These are phyloP conservation scores for Vaccinium myrtillus DNA, from an alignment of 148 eudicot genomes.

Conservation along the genomic window DNA sequence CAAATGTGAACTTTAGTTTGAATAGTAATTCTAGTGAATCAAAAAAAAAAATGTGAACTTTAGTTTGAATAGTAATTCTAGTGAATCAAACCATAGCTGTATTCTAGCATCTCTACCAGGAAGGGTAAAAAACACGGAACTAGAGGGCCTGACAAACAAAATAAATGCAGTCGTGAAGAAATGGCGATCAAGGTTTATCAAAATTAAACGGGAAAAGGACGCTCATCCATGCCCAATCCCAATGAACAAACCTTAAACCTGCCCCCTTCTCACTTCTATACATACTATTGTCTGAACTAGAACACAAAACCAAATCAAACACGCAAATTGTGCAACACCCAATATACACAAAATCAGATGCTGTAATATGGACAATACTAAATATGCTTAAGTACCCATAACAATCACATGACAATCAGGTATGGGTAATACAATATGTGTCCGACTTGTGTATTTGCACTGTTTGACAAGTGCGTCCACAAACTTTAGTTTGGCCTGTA, in stretches of 20 bases:
- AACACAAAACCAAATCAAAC: background rate
- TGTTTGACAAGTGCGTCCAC: background rate
- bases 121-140: background rate
- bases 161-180: background rate
- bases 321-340: background rate
- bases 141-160: background rate
- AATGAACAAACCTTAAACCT: background rate
- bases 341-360: background rate
- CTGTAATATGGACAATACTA: background rate
- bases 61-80: background rate
- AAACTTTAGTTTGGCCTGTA: background rate
- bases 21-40: no score
- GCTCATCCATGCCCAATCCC: background rate
- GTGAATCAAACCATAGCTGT: background rate
- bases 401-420: background rate
- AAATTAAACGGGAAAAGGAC: background rate
- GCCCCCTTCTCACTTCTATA: background rate
- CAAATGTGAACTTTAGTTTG: background rate
- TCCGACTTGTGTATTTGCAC: background rate
- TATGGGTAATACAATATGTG: background rate
- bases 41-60: background rate
- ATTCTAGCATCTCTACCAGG: background rate
- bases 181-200: background rate
- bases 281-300: background rate
- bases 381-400: background rate